Conservation (phyloP, 305 asterid species). For the Fraxinus nigra region DNA sequence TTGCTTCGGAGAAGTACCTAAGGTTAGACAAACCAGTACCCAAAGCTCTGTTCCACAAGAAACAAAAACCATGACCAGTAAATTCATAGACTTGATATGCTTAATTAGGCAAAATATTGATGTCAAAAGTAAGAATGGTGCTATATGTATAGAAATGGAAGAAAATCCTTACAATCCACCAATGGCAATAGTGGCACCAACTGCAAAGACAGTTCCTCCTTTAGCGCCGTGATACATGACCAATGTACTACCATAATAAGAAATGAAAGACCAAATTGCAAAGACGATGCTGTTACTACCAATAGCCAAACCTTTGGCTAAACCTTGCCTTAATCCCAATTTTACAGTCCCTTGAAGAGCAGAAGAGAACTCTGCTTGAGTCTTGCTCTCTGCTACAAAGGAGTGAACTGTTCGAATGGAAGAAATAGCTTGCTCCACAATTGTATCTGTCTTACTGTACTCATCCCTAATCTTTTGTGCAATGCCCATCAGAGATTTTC, state of each 20-base stretch:
- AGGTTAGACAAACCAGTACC: slow-evolving; percentile 85
- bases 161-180: slow-evolving; percentile 76
- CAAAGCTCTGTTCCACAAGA: slow-evolving; percentile 49
- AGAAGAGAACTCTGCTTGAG: slow-evolving; percentile 45
- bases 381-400: slow-evolving; percentile 70
- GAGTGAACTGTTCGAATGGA: slow-evolving; percentile 87
- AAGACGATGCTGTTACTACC: slow-evolving; percentile 88
- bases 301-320: slow-evolving; percentile 87
- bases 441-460: slow-evolving; percentile 58
- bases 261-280: slow-evolving; percentile 86
- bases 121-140: not conserved
- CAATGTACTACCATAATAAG: slow-evolving; percentile 82
- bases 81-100: not conserved
- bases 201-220: slow-evolving; percentile 91
- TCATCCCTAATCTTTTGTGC: slow-evolving; percentile 63
- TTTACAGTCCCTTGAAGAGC: slow-evolving; percentile 82
- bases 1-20: slow-evolving; percentile 77
- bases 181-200: slow-evolving; percentile 75
- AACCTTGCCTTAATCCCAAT: slow-evolving; percentile 75
- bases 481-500: slow-evolving; percentile 69
- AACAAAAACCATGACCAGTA: not conserved
- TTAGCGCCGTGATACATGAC: slow-evolving; percentile 75
- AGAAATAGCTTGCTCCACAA: slow-evolving; percentile 86
- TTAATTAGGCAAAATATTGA: not conserved
- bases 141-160: slow-evolving; percentile 11